These are phyloP conservation scores for Avena eriantha DNA, from an alignment of 176 grass and related monocot genomes.

Conservation along the genomic window DNA sequence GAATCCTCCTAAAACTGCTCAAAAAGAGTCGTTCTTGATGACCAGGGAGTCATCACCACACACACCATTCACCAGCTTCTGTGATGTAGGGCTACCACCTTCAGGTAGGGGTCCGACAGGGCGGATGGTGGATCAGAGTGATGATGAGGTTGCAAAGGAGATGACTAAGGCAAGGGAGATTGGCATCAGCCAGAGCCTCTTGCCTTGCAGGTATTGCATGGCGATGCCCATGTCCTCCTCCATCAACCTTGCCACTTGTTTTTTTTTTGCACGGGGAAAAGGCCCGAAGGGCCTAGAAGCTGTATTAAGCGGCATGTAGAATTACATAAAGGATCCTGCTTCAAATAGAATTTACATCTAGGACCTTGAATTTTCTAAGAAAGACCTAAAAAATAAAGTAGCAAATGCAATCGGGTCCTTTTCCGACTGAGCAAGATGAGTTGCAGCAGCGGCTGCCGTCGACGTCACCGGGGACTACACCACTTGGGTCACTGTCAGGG, in stretches of 20 bases:
- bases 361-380: too few species aligned
- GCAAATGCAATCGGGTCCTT: too few species aligned
- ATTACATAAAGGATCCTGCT: too few species aligned
- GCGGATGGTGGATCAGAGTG: slow-evolving; percentile 43
- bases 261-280: not conserved
- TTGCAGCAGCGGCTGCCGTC: too few species aligned
- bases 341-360: too few species aligned
- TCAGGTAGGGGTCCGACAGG: not conserved
- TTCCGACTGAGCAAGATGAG: too few species aligned
- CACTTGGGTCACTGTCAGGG: too few species aligned
- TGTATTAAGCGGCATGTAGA: not conserved
- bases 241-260: slow-evolving; percentile 90
- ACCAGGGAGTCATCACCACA: not conserved
- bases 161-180: slow-evolving; percentile 85
- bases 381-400: too few species aligned
- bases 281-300: too few species aligned
- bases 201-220: slow-evolving; percentile 98
- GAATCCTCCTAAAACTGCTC: not conserved
- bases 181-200: slow-evolving; percentile 95
- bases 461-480: too few species aligned
- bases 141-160: slow-evolving; percentile 66
- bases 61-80: slow-evolving; percentile 14
- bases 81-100: slow-evolving; percentile 14
- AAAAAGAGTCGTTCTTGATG: not conserved
- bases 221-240: slow-evolving; percentile 94